phyloP scores from a whole-genome alignment of 805 yeast species.

The Kockiozyma suomiensis region DNA sequence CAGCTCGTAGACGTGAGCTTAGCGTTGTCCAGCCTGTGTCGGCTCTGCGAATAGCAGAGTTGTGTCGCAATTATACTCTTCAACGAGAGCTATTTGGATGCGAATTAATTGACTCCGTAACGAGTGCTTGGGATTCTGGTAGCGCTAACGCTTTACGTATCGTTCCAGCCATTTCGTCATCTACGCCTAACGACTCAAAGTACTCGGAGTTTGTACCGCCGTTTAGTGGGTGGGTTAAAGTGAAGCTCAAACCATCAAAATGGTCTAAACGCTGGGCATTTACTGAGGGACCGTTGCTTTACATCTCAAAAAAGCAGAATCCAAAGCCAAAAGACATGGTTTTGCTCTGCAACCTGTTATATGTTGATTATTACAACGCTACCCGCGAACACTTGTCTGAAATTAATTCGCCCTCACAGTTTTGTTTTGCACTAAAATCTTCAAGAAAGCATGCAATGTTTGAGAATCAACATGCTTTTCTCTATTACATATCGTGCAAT shows the following conservation, averaged over 20 bases:
- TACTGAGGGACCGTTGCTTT: slow-evolving; percentile 9
- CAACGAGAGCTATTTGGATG: slow-evolving; percentile 17
- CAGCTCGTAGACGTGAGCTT: slow-evolving; percentile 5
- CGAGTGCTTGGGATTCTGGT: slow-evolving; percentile 15
- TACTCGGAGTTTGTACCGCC: slow-evolving; percentile 16
- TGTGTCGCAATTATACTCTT: background rate
- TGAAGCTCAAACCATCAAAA: slow-evolving; percentile 9
- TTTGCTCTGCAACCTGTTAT: slow-evolving; percentile 13
- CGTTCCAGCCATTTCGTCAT: background rate
- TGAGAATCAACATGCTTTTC: slow-evolving; percentile 15
- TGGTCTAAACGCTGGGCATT: slow-evolving; percentile 27
- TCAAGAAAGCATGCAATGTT: slow-evolving; percentile 16
- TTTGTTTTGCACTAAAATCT: slow-evolving; percentile 19
- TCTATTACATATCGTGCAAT: slow-evolving; percentile 18
- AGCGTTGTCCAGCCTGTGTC: slow-evolving; percentile 1
- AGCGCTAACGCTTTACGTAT: slow-evolving; percentile 3
- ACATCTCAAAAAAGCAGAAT: slow-evolving; percentile 16
- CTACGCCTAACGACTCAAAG: slow-evolving; percentile 10
- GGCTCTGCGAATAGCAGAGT: slow-evolving; percentile 33
- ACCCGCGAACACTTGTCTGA: background rate
- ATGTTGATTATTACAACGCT: slow-evolving; percentile 11
- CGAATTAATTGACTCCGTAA: slow-evolving; percentile 16
- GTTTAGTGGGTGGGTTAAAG: slow-evolving; percentile 15
- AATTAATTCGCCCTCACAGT: slow-evolving; percentile 5
- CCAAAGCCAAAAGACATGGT: slow-evolving; percentile 18